A percentile compares a stretch with the other conserved stretches of the same genome.
Conservation (phyloP, 2,329 filamentous ascomycete genomes). For the Fusarium chuoi region DNA sequence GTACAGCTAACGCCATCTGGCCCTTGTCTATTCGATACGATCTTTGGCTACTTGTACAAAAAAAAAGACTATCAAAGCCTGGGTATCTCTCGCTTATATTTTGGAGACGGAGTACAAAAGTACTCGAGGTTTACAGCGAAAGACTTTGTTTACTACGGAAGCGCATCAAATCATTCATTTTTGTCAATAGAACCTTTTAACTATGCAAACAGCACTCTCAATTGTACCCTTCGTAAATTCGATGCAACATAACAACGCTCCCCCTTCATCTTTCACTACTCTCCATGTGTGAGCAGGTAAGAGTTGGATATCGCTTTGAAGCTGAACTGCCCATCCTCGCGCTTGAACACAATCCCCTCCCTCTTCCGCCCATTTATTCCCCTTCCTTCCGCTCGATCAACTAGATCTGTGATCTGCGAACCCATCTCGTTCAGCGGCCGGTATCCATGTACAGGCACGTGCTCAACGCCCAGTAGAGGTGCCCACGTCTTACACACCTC, state of each 20-base stretch:
- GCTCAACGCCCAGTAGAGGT: slow-evolving; percentile 42
- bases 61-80: not conserved
- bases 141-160: slow-evolving; percentile 45
- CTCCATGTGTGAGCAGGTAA: slow-evolving; percentile 42
- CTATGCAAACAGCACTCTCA: slow-evolving; percentile 38
- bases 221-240: slow-evolving; percentile 42
- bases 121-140: slow-evolving; percentile 30
- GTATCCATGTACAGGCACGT: slow-evolving; percentile 47
- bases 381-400: slow-evolving; percentile 33
- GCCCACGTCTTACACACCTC: slow-evolving; percentile 44
- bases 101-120: slow-evolving; percentile 24
- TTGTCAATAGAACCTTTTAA: slow-evolving; percentile 47
- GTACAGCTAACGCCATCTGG: slow-evolving; percentile 26
- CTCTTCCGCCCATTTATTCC: slow-evolving; percentile 39
- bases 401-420: slow-evolving; percentile 24
- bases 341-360: slow-evolving; percentile 41
- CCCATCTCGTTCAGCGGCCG: slow-evolving; percentile 23
- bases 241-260: slow-evolving; percentile 9
- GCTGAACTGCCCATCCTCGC: slow-evolving; percentile 32
- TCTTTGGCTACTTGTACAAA: slow-evolving; percentile 26
- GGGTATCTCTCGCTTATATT: slow-evolving; percentile 23
- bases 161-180: slow-evolving; percentile 43
- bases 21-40: slow-evolving; percentile 14
- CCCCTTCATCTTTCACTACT: slow-evolving; percentile 10
- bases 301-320: slow-evolving; percentile 44